Percentiles rank a stretch among this genome's conserved stretches.
Conservation (phyloP, 306 rosid genomes). For the Pterocarpus santalinus region DNA sequence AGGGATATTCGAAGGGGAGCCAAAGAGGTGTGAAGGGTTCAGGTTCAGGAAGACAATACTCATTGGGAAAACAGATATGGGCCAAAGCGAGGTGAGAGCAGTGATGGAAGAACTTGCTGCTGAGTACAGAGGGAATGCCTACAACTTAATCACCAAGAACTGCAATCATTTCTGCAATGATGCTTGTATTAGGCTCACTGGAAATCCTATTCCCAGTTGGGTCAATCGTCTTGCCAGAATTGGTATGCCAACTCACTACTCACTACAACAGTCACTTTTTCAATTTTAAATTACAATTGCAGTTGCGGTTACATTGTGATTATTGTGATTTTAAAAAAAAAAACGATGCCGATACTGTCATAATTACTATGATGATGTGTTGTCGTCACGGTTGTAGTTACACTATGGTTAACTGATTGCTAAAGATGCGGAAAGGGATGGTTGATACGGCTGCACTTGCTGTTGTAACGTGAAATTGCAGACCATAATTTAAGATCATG, state of each 20-base stretch:
- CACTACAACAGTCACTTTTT: background rate
- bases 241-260: constrained; percentile 57
- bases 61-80: constrained; percentile 80
- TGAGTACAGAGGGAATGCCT: constrained; percentile 83
- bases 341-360: background rate
- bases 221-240: constrained; percentile 93
- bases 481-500: background rate
- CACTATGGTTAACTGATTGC: too few relatives aligned
- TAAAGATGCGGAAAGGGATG: too few relatives aligned
- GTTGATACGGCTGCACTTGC: background rate
- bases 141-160: constrained; percentile 83
- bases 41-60: constrained; percentile 76
- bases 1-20: constrained; percentile 93
- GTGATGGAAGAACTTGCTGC: constrained; percentile 76
- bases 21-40: constrained; percentile 84
- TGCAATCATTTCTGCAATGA: constrained; percentile 91
- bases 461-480: too few relatives aligned
- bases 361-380: background rate
- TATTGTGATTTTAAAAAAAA: background rate
- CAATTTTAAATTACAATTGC: background rate
- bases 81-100: constrained; percentile 59
- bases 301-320: background rate
- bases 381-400: background rate
- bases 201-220: constrained; percentile 89
- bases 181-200: constrained; percentile 78